These are phyloP conservation scores for Rhodofomes roseus DNA, from an alignment of 1,284 basidiomycete species.

Conservation along the genomic window DNA sequence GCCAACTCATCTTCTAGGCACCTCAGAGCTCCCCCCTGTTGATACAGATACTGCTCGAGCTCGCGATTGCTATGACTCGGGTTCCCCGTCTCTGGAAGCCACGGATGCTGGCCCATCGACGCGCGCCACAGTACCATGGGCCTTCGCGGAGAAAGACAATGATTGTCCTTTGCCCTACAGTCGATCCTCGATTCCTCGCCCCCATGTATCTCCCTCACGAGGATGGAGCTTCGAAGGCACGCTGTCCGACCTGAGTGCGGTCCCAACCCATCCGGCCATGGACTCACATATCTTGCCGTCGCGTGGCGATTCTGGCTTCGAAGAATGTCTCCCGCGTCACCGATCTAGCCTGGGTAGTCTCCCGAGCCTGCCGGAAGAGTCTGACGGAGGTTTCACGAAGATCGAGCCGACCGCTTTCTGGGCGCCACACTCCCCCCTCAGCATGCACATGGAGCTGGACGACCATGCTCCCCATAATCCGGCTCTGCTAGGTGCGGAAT, in stretches of 20 bases:
- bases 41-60: neutral
- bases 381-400: constrained; percentile 7
- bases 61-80: neutral
- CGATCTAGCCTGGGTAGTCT: constrained; percentile 4
- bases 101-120: neutral
- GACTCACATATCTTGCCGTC: constrained; percentile 15
- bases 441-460: constrained; percentile 9
- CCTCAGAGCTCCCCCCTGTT: constrained; percentile 15
- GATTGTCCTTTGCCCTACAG: neutral
- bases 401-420: constrained; percentile 21
- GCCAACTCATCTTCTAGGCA: constrained; percentile 15
- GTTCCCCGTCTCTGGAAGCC: neutral
- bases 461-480: constrained; percentile 1
- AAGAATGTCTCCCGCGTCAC: constrained; percentile 14
- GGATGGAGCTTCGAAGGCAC: constrained; percentile 17
- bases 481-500: neutral
- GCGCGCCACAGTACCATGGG: neutral
- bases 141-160: neutral
- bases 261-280: constrained; percentile 1
- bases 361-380: constrained; percentile 5
- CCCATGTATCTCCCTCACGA: constrained; percentile 2
- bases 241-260: neutral
- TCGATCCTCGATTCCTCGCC: neutral
- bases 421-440: constrained; percentile 17
- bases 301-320: constrained; percentile 23